Conservation (phyloP, 306 rosid genomes). For the Hippophae tibetana region DNA sequence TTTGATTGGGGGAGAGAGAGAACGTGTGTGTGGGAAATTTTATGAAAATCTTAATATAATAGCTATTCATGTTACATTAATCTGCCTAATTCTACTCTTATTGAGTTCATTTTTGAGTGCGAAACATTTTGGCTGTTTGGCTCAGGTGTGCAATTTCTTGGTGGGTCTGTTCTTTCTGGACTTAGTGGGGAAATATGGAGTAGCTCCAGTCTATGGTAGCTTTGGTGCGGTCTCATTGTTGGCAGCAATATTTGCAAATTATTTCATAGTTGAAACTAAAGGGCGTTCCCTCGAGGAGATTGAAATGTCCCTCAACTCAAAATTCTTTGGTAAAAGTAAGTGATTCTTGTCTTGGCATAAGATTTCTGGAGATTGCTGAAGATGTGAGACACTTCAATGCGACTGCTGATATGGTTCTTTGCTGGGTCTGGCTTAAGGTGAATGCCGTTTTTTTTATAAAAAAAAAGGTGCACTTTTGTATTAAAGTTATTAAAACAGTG, state of each 20-base stretch:
- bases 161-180: constrained; percentile 86
- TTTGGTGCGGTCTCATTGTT: constrained; percentile 65
- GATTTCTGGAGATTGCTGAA: background rate
- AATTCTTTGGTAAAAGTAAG: constrained; percentile 27
- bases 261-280: constrained; percentile 69
- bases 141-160: constrained; percentile 72
- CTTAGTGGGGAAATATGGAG: constrained; percentile 69
- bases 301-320: constrained; percentile 49
- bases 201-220: constrained; percentile 64
- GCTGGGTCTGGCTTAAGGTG: too few relatives aligned
- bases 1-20: too few relatives aligned
- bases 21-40: background rate
- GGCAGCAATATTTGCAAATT: constrained; percentile 56
- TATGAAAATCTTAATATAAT: too few relatives aligned
- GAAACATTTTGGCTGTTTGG: background rate
- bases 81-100: background rate
- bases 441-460: too few relatives aligned
- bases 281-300: constrained; percentile 87
- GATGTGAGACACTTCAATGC: too few relatives aligned
- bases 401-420: too few relatives aligned
- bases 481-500: too few relatives aligned
- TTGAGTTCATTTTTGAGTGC: background rate
- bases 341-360: background rate
- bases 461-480: too few relatives aligned
- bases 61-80: background rate